Percentiles rank a stretch among this genome's conserved stretches.
Evolutionary conservation across 176 grass and related monocot species (phyloP).

Genomic region (Dactylis glomerata): DNA sequence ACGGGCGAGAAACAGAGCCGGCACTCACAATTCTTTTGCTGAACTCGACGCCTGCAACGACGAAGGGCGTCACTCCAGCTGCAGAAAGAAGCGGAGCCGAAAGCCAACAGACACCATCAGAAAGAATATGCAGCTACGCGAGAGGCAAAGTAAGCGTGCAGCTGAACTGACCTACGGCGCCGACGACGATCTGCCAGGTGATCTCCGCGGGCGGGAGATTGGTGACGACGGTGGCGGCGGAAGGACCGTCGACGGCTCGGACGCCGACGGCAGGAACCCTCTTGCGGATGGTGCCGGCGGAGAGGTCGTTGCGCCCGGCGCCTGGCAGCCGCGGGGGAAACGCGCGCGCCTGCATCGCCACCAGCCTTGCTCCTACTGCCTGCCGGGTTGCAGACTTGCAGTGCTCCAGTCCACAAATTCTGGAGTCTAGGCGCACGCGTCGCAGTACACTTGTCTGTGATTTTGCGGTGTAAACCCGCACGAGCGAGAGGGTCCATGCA

Average conservation of each 20-base stretch:
- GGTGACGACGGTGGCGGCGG: conserved; percentile 7
- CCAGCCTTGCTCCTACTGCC: not conserved
- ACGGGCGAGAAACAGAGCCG: not conserved
- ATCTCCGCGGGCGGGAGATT: conserved; percentile 53
- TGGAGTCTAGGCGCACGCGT: not conserved
- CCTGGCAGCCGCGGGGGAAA: not conserved
- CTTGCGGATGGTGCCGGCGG: not conserved
- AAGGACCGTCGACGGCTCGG: conserved; percentile 37
- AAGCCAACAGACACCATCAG: not conserved
- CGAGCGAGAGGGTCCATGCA: not conserved
- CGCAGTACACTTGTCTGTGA: not conserved
- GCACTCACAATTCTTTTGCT: conserved; percentile 84
- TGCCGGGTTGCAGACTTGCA: not conserved
- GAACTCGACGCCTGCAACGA: conserved; percentile 82
- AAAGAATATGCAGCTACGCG: too few species aligned
- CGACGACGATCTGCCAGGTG: conserved; percentile 93
- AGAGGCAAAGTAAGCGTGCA: not conserved
- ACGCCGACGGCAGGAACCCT: not conserved
- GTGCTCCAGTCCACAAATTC: not conserved
- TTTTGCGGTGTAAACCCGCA: conserved; percentile 5
- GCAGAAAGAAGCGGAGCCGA: not conserved
- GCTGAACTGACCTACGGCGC: conserved; percentile 44
- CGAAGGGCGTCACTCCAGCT: conserved; percentile 86
- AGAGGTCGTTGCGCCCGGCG: not conserved
- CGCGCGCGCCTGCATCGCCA: conserved; percentile 40